Evolutionary conservation across 495 filamentous ascomycete genomes (phyloP), one percentile per base, ranked within the genome.

Genomic region (Cudoniella acicularis): DNA sequence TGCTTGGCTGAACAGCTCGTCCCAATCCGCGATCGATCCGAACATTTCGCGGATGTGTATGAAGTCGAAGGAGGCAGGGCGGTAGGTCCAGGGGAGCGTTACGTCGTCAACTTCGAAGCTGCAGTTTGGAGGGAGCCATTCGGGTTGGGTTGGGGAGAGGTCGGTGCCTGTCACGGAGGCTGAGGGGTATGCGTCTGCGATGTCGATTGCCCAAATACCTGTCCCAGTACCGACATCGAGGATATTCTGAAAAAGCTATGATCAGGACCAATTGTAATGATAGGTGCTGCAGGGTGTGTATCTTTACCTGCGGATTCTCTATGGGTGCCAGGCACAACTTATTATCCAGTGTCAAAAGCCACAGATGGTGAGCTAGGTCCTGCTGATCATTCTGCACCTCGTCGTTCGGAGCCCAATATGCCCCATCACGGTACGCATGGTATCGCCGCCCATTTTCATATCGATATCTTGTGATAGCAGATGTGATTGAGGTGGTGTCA

Each of bases 41-140:
- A 77, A 76, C n/a, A 88, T 63, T 36, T 72, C 69, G 4, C 86
- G 78, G 27, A 81, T 73, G 63, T 89, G 85, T 52, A 88, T 75
- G 57, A 79, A 85, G 69, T 89, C 86, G 61, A 89, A 69, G 36
- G 55, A 60, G 45, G 68, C 60, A 10, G 56, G 64, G 3, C 68
- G 57, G 56, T 69, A 83, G 0, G 74, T 75, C 81, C 81, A 84
- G 17, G 71, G 67, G 42, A 67, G 73, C 25, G 75, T 73, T 16
- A 75, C 61, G 53, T 83, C 80, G 54, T 84, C 80, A 46, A 83
- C 64, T 59, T 89, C 78, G 59, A 88, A 87, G 49, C 76, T 75
- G 49, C 77, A 70, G 52, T 79, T 79, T 1, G 71, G 71, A 0
- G 72, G 68, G 1, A 63, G 70, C 70, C 70, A 79, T 27, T 18